These are phyloP conservation scores for Epithele typhae DNA, from an alignment of 768 basidiomycete genomes.

Conservation along the genomic window DNA sequence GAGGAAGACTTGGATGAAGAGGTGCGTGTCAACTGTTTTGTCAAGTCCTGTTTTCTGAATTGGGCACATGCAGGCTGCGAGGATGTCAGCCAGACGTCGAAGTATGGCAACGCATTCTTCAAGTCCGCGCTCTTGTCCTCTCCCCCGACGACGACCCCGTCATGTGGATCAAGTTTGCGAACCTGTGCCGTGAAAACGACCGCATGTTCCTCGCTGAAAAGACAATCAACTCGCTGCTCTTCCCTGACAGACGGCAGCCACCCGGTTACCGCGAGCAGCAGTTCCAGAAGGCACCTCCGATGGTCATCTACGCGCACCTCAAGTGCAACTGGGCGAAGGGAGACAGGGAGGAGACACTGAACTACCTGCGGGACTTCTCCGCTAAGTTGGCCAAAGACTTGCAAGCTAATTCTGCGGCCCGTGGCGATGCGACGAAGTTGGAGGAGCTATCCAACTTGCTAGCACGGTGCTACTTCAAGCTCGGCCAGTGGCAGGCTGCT, in stretches of 20 bases:
- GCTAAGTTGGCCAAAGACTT: conserved; percentile 72
- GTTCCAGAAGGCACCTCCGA: conserved; percentile 76
- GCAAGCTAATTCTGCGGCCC: conserved; percentile 34
- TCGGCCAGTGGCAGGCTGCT: conserved; percentile 90
- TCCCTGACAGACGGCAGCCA: conserved; percentile 63
- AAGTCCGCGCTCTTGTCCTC: conserved; percentile 91
- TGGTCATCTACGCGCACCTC: conserved; percentile 93
- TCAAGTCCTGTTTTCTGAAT: background rate
- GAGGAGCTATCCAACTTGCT: conserved; percentile 77
- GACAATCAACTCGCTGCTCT: conserved; percentile 88
- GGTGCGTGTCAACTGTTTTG: conserved; percentile 50
- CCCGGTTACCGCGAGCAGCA: conserved; percentile 44
- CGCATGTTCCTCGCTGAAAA: conserved; percentile 95
- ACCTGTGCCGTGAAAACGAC: conserved; percentile 92
- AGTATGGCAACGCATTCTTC: conserved; percentile 96
- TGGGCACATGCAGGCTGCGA: conserved; percentile 41
- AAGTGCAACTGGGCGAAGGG: conserved; percentile 95
- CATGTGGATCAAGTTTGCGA: conserved; percentile 99
- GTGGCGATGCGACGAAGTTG: conserved; percentile 51
- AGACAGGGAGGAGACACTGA: conserved; percentile 71
- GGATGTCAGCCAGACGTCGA: conserved; percentile 98
- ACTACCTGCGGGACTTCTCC: conserved; percentile 80
- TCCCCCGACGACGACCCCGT: conserved; percentile 91
- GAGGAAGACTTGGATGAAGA: conserved; percentile 95
- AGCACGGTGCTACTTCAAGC: conserved; percentile 96